A percentile compares a stretch with the other conserved stretches of the same genome.
phyloP scores from a whole-genome alignment of 345 rosid genomes.

The Acer yangbiense region DNA sequence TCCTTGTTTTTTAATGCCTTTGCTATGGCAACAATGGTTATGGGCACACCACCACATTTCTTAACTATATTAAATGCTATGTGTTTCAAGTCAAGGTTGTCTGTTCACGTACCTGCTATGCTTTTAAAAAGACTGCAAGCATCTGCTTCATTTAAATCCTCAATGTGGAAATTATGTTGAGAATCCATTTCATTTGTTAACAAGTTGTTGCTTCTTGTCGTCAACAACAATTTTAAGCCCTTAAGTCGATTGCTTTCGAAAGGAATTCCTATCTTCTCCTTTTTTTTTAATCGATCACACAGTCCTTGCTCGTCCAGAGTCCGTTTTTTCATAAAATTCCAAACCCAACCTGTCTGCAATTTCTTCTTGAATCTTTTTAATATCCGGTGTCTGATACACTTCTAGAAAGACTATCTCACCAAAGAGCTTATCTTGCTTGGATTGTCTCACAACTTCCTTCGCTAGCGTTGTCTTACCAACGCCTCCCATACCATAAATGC shows the following conservation, averaged over 20 bases:
- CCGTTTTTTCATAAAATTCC: not conserved
- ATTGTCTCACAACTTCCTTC: constrained; percentile 1
- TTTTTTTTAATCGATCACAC: constrained; percentile 3
- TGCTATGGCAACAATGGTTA: too few species aligned
- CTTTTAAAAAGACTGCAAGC: too few species aligned
- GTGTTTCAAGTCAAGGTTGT: too few species aligned
- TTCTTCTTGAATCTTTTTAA: constrained; percentile 20
- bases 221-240: constrained; percentile 31
- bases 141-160: too few species aligned
- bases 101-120: too few species aligned
- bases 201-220: constrained; percentile 12
- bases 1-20: too few species aligned
- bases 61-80: too few species aligned
- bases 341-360: constrained; percentile 21
- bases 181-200: too few species aligned
- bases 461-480: constrained; percentile 9
- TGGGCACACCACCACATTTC: too few species aligned
- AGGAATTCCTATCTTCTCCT: constrained; percentile 38
- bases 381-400: constrained; percentile 12
- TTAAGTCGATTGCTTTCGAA: not conserved
- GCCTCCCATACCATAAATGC: not conserved
- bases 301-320: not conserved
- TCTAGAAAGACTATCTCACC: constrained; percentile 6
- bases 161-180: too few species aligned
- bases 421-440: constrained; percentile 4